These are phyloP conservation scores for Santalum album DNA, from an alignment of 164 flowering plant genomes.

Conservation along the genomic window DNA sequence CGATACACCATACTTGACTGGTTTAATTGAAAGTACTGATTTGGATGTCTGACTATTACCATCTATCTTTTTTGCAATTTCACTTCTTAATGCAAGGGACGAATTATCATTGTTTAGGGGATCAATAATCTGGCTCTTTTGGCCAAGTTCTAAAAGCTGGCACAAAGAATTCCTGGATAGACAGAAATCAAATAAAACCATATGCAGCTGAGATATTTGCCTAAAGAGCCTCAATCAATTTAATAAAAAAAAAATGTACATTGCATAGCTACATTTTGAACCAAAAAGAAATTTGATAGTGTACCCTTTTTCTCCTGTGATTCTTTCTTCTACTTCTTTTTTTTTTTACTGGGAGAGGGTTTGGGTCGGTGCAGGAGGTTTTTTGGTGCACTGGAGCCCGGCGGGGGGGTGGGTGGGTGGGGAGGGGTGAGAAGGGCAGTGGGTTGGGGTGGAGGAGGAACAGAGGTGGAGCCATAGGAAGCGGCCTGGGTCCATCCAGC, in stretches of 20 bases:
- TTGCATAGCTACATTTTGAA: no score
- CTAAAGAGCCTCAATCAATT: not conserved
- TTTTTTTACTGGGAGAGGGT: no score
- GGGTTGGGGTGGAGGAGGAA: no score
- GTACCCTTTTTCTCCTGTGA: no score
- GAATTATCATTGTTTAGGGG: slow-evolving; percentile 14
- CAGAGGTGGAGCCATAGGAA: no score
- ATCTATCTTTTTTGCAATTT: slow-evolving; percentile 11
- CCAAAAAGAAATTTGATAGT: no score
- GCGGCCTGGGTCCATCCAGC: no score
- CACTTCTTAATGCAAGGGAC: slow-evolving; percentile 14
- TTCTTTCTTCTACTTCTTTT: no score
- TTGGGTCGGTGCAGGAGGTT: no score
- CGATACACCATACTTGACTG: slow-evolving; percentile 48
- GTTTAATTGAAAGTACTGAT: slow-evolving; percentile 19
- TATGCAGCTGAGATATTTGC: not conserved
- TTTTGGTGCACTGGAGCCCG: no score
- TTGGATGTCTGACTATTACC: slow-evolving; percentile 14
- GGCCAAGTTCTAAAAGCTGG: slow-evolving; percentile 30
- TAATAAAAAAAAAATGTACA: not conserved
- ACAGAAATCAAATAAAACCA: not conserved
- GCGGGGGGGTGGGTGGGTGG: no score
- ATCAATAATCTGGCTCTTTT: slow-evolving; percentile 20
- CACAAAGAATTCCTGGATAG: slow-evolving; percentile 41
- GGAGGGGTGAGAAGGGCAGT: no score